Percentiles rank a stretch among this genome's conserved stretches.
These are phyloP conservation scores for Aspergillus sp. DNA, from an alignment of 2,329 filamentous ascomycete genomes.

Conservation along the genomic window DNA sequence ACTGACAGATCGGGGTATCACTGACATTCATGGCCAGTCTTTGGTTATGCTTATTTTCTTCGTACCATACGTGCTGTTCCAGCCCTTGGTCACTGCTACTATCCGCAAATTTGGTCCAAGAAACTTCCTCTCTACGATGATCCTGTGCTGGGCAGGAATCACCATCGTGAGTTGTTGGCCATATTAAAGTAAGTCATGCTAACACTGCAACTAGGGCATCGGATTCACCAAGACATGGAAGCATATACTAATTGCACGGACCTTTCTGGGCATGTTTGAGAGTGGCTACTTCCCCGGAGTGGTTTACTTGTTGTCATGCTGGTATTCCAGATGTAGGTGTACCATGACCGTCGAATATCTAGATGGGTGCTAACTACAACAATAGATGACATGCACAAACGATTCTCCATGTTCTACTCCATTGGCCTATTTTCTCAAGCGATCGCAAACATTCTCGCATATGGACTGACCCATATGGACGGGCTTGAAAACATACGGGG, in stretches of 20 bases:
- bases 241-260: constrained; percentile 8
- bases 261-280: constrained; percentile 22
- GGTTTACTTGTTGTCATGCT: constrained; percentile 68
- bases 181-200: too few species aligned
- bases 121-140: constrained; percentile 21
- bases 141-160: constrained; percentile 22
- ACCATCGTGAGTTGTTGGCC: constrained; percentile 19
- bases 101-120: constrained; percentile 27
- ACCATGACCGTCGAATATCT: not conserved
- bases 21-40: not conserved
- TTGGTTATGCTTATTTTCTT: not conserved
- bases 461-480: not conserved
- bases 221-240: constrained; percentile 13
- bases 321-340: constrained; percentile 54
- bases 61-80: constrained; percentile 14
- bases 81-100: constrained; percentile 23
- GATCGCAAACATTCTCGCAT: constrained; percentile 44
- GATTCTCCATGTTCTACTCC: constrained; percentile 45
- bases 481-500: constrained; percentile 32
- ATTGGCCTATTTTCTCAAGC: constrained; percentile 48
- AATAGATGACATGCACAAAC: constrained; percentile 29
- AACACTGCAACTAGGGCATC: not conserved
- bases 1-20: not conserved
- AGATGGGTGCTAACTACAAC: not conserved
- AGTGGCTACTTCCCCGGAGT: constrained; percentile 64